phyloP scores from a whole-genome alignment of 1,139 yeast species.

The Diutina scorzettiae region DNA sequence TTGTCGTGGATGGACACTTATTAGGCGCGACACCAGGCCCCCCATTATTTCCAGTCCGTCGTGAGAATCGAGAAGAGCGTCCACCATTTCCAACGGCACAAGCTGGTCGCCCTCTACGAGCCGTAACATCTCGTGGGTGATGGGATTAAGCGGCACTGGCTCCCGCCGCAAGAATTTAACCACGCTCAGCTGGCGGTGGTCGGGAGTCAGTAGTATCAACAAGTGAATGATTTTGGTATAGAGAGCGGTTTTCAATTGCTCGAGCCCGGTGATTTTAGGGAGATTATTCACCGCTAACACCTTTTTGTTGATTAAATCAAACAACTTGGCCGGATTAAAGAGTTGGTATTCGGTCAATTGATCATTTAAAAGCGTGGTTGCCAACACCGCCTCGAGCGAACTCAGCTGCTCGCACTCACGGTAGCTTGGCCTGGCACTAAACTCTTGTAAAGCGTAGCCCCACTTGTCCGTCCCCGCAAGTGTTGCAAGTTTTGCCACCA shows the following conservation, averaged over 20 bases:
- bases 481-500: no score
- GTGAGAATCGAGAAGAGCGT: background rate
- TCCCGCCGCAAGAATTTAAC: background rate
- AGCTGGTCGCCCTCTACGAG: background rate
- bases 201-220: background rate
- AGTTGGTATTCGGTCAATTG: background rate
- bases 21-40: background rate
- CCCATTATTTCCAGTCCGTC: background rate
- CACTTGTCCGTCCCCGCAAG: no score
- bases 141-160: background rate
- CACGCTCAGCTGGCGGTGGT: background rate
- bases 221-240: background rate
- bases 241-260: background rate
- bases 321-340: background rate
- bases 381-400: background rate
- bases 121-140: background rate
- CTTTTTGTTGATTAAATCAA: slow-evolving; percentile 2
- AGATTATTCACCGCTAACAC: background rate
- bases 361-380: background rate
- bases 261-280: background rate
- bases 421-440: background rate
- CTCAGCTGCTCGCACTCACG: background rate
- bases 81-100: background rate
- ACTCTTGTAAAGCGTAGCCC: background rate
- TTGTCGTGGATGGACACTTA: background rate